Evolutionary conservation across 1,139 yeast genomes (phyloP), one percentile per base, ranked within the genome.

Genomic region (Tardiomyces blankii): DNA sequence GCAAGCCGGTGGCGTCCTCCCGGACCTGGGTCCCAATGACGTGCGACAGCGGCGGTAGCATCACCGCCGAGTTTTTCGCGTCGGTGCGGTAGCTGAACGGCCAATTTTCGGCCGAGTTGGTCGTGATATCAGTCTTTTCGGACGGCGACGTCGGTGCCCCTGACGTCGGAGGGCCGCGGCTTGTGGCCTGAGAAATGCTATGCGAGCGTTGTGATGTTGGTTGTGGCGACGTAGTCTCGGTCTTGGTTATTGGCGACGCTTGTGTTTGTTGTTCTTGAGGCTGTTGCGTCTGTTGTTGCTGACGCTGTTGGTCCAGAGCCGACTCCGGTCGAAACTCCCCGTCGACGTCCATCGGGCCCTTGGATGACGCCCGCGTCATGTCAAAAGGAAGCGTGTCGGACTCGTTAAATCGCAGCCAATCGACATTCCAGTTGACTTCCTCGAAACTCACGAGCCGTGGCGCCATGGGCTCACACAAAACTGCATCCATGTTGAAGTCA

Each of bases 41-140:
- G 42, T 42, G 40, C 7, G 44, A 44, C 5, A 46, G 38, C 16
- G 47, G 45, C 14, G 48, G 48, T n/a, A 46, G 21, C 18, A 46
- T 44, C 4, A 44, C 45, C 18, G 42, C 38, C 12, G 43, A 23
- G 16, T 33, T 42, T 9, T 30, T 14, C 5, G 44, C 38, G 9
- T 18, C 14, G 12, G 42, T 40, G 11, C 48, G 43, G 23, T 46
- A 46, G 9, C 46, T 23, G 35, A 46, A 46, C 14, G 48, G 48
- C 48, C 48, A 46, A 32, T 44, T 46, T 14, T 30, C 35, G 5
- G 16, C 35, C 35, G 35, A 30, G 35, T 30, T 14, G n/a, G 35
- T 14, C 35, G 35, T 14, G 9, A 30, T 30, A 19, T 46, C 48
- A 23, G 44, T 41, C 27, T 42, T 44, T 35, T 44, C 44, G 8